A percentile compares a stretch with the other conserved stretches of the same genome.
These are phyloP conservation scores for Ascochyta koolunga DNA, from an alignment of 2,329 filamentous ascomycete species.

Conservation along the genomic window DNA sequence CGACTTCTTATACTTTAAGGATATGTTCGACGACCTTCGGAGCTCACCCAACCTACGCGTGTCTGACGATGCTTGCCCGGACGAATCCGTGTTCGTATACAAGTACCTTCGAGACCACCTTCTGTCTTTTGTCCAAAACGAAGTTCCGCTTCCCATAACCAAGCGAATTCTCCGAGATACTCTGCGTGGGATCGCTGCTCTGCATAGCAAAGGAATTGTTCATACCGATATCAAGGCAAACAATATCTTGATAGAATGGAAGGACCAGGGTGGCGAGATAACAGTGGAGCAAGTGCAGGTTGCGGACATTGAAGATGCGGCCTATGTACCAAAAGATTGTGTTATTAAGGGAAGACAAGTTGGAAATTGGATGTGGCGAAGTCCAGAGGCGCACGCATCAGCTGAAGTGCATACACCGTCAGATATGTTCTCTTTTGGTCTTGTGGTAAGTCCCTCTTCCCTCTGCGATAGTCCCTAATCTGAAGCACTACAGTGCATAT, in stretches of 20 bases:
- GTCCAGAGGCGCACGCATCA: slow-evolving; percentile 54
- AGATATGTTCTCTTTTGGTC: slow-evolving; percentile 54
- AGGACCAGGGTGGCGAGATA: slow-evolving; percentile 37
- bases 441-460: slow-evolving; percentile 47
- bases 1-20: slow-evolving; percentile 12
- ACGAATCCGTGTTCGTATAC: slow-evolving; percentile 55
- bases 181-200: slow-evolving; percentile 10
- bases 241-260: slow-evolving; percentile 53
- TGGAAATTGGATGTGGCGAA: slow-evolving; percentile 56
- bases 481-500: slow-evolving; percentile 50
- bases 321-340: slow-evolving; percentile 46
- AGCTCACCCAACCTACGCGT: slow-evolving; percentile 14
- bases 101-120: slow-evolving; percentile 53
- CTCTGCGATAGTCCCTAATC: not conserved
- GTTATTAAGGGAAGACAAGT: slow-evolving; percentile 46
- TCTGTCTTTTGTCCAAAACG: slow-evolving; percentile 51
- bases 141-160: slow-evolving; percentile 44
- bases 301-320: slow-evolving; percentile 52
- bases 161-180: slow-evolving; percentile 52
- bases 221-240: slow-evolving; percentile 52
- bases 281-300: slow-evolving; percentile 48
- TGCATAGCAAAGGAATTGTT: slow-evolving; percentile 22
- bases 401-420: slow-evolving; percentile 48
- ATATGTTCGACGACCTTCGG: slow-evolving; percentile 19
- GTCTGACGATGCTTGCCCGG: slow-evolving; percentile 50